phyloP scores from a whole-genome alignment of 2,329 filamentous ascomycete genomes.

The Drechslerella stenobrocha region DNA sequence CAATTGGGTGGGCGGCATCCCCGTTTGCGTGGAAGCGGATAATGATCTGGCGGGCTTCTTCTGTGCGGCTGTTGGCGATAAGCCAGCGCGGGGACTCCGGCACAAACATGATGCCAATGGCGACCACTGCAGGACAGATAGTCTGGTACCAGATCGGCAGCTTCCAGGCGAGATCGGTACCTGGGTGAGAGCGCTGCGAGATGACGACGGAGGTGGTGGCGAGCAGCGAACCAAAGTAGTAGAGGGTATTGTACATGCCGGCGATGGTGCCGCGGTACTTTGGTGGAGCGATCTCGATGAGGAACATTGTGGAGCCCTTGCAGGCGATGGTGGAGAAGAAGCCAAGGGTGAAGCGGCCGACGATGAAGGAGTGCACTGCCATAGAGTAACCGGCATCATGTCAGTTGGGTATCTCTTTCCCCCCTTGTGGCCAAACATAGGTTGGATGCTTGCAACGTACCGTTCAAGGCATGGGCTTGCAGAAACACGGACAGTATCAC shows the following conservation, averaged over 20 bases:
- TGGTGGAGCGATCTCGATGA: conserved; percentile 67
- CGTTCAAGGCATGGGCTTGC: conserved; percentile 55
- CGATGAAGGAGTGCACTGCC: conserved; percentile 60
- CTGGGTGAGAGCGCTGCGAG: conserved; percentile 57
- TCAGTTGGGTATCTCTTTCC: no score
- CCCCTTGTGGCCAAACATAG: no score
- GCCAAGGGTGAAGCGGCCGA: conserved; percentile 62
- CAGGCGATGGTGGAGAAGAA: conserved; percentile 65
- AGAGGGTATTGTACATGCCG: conserved; percentile 61
- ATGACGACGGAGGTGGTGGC: conserved; percentile 60
- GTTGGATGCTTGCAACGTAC: no score
- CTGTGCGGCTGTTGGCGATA: conserved; percentile 63
- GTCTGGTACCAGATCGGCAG: conserved; percentile 64
- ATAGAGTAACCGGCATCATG: conserved; percentile 41
- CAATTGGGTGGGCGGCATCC: conserved; percentile 60
- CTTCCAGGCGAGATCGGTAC: conserved; percentile 60
- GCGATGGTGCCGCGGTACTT: conserved; percentile 66
- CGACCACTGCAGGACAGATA: conserved; percentile 59
- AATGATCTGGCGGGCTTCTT: conserved; percentile 64
- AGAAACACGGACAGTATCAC: conserved; percentile 62
- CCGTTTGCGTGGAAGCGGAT: conserved; percentile 65
- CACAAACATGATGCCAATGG: conserved; percentile 61
- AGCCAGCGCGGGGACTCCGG: conserved; percentile 68
- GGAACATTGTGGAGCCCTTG: conserved; percentile 66
- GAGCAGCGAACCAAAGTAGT: conserved; percentile 58